A percentile compares a stretch with the other conserved stretches of the same genome.
These are phyloP conservation scores for Pleurotus djamor DNA, from an alignment of 768 basidiomycete genomes.

Conservation along the genomic window DNA sequence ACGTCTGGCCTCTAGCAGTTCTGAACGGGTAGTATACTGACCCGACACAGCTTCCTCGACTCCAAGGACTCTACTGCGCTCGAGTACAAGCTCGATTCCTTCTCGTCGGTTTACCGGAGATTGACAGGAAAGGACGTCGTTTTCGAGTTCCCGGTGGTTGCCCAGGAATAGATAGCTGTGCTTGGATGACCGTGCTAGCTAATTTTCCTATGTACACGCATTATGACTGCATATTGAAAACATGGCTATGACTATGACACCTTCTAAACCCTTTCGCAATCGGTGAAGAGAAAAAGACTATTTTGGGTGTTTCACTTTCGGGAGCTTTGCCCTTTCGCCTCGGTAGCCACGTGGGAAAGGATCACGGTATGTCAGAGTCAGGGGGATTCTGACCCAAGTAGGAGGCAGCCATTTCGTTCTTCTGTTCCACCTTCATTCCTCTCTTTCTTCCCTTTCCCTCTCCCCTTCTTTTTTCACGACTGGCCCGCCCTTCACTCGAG, in stretches of 20 bases:
- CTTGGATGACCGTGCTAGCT: conserved; percentile 23
- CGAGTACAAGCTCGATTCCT: conserved; percentile 99
- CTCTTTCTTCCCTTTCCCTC: conserved; percentile 21
- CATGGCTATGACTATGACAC: conserved; percentile 12
- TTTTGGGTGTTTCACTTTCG: conserved; percentile 25
- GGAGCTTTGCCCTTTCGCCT: conserved; percentile 1
- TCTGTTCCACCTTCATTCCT: conserved; percentile 27
- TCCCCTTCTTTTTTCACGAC: conserved; percentile 39
- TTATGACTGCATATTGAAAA: conserved; percentile 12
- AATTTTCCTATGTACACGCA: conserved; percentile 18
- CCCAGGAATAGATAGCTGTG: conserved; percentile 57
- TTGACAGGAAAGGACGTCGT: conserved; percentile 97
- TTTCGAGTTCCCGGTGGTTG: conserved; percentile 85
- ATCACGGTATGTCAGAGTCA: conserved; percentile 23
- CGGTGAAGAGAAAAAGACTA: conserved; percentile 18
- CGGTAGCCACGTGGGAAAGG: conserved; percentile 5
- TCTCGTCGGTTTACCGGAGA: conserved; percentile 94
- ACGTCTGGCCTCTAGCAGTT: conserved; percentile 35
- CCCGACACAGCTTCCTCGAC: conserved; percentile 80
- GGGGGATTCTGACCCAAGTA: conserved; percentile 17
- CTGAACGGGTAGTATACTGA: conserved; percentile 13
- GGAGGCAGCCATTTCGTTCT: conserved; percentile 21
- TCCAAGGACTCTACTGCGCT: conserved; percentile 96
- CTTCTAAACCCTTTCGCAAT: conserved; percentile 5
- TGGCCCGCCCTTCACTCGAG: conserved; percentile 23